These are phyloP conservation scores for Gossypioides kirkii DNA, from an alignment of 345 rosid species.

Conservation along the genomic window DNA sequence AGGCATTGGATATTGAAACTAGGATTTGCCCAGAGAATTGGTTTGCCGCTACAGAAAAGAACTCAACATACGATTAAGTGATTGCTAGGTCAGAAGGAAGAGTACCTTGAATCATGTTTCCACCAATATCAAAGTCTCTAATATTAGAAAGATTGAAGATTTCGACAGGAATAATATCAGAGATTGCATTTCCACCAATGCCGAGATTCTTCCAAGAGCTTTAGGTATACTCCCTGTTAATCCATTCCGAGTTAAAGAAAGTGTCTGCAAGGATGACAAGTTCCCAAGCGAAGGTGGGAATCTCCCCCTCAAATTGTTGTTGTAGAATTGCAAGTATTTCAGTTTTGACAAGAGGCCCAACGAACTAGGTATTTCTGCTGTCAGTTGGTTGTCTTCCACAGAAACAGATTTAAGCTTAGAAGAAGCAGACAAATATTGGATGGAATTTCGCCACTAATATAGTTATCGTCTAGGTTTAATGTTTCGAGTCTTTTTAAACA, in stretches of 20 bases:
- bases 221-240: background rate
- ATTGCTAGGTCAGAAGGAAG: background rate
- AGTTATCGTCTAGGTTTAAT: background rate
- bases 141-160: slow-evolving; percentile 10
- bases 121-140: background rate
- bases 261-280: background rate
- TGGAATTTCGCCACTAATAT: slow-evolving; percentile 13
- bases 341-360: background rate
- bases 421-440: slow-evolving; percentile 16
- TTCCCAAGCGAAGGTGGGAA: slow-evolving; percentile 7
- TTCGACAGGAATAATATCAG: background rate
- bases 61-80: background rate
- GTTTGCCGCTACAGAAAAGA: background rate
- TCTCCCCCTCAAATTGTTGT: background rate
- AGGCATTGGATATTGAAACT: slow-evolving; percentile 4
- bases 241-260: background rate
- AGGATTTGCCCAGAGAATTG: slow-evolving; percentile 6
- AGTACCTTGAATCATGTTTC: background rate
- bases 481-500: background rate
- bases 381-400: background rate
- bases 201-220: no score
- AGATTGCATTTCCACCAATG: background rate
- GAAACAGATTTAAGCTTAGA: background rate
- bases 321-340: background rate
- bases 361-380: background rate